Evolutionary conservation across 805 yeast species (phyloP).

Genomic region (Saccharomycopsis microspora): DNA sequence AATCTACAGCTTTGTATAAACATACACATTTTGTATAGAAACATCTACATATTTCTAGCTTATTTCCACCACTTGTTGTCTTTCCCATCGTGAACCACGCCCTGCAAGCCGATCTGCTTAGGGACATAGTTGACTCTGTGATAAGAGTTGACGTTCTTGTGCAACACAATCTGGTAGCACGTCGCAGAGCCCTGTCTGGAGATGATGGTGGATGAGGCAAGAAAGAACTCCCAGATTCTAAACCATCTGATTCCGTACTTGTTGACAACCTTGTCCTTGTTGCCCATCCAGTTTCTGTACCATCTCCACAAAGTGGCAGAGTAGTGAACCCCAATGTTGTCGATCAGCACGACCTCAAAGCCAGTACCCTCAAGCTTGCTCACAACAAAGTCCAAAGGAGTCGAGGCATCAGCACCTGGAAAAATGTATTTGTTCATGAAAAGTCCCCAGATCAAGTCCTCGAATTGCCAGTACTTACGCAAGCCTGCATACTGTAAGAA

Average conservation of each 20-base stretch:
- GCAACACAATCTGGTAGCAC: slow-evolving; percentile 80
- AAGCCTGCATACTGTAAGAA: slow-evolving; percentile 83
- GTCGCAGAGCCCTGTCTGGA: slow-evolving; percentile 92
- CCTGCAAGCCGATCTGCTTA: slow-evolving; percentile 58
- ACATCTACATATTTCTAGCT: background rate
- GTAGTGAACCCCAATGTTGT: slow-evolving; percentile 87
- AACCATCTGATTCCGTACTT: slow-evolving; percentile 86
- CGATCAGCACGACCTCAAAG: slow-evolving; percentile 73
- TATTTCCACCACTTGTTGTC: slow-evolving; percentile 14
- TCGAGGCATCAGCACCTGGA: slow-evolving; percentile 97
- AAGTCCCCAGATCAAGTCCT: slow-evolving; percentile 87
- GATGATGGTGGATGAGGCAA: slow-evolving; percentile 70
- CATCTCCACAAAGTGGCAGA: slow-evolving; percentile 87
- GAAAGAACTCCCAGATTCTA: slow-evolving; percentile 88
- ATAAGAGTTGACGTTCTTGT: slow-evolving; percentile 79
- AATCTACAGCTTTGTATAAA: background rate
- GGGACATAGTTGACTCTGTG: slow-evolving; percentile 79
- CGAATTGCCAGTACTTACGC: slow-evolving; percentile 90
- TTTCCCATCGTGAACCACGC: slow-evolving; percentile 41
- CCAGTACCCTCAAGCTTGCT: slow-evolving; percentile 73
- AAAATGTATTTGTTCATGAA: slow-evolving; percentile 93
- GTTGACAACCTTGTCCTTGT: slow-evolving; percentile 61
- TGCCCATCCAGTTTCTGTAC: slow-evolving; percentile 89
- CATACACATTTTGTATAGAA: background rate
- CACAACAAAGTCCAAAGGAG: slow-evolving; percentile 79